Evolutionary conservation across 2,329 filamentous ascomycete genomes (phyloP).

Genomic region (Exophiala viscosa): DNA sequence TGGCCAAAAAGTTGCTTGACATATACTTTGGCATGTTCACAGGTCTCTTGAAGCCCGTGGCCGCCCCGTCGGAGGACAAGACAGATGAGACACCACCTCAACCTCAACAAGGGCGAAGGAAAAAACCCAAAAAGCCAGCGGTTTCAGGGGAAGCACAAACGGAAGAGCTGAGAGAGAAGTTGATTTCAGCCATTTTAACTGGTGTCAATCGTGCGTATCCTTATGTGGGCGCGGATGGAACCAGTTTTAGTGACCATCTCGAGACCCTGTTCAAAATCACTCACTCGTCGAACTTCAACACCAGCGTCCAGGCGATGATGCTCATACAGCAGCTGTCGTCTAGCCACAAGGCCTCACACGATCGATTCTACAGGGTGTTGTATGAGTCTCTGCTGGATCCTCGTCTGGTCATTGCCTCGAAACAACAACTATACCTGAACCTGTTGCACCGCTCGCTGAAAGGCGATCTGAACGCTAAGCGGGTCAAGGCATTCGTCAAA

Average conservation of each 20-base stretch:
- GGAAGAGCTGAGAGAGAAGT: conserved; percentile 78
- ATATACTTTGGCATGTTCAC: conserved; percentile 94
- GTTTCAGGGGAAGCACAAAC: conserved; percentile 42
- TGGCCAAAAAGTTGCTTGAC: conserved; percentile 75
- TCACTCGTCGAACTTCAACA: conserved; percentile 98
- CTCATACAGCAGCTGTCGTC: conserved; percentile 88
- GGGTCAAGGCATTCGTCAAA: conserved; percentile 95
- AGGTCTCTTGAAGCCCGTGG: conserved; percentile 66
- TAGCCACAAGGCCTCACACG: conserved; percentile 73
- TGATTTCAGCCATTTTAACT: conserved; percentile 85
- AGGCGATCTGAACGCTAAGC: conserved; percentile 80
- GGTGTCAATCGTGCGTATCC: conserved; percentile 95
- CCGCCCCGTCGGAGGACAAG: conserved; percentile 35
- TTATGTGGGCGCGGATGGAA: conserved; percentile 77
- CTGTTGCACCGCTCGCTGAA: conserved; percentile 84
- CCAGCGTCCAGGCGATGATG: conserved; percentile 90
- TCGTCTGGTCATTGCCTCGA: conserved; percentile 81
- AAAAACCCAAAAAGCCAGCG: conserved; percentile 26
- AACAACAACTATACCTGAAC: conserved; percentile 93
- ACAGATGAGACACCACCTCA: conserved; percentile 16
- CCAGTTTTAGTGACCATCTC: conserved; percentile 80
- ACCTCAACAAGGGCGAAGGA: conserved; percentile 8
- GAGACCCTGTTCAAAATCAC: conserved; percentile 94
- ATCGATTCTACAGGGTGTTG: conserved; percentile 90
- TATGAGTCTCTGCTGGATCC: conserved; percentile 95